Evolutionary conservation across 129 eudicot genomes (phyloP).

Genomic region (Flaveria sonorensis): DNA sequence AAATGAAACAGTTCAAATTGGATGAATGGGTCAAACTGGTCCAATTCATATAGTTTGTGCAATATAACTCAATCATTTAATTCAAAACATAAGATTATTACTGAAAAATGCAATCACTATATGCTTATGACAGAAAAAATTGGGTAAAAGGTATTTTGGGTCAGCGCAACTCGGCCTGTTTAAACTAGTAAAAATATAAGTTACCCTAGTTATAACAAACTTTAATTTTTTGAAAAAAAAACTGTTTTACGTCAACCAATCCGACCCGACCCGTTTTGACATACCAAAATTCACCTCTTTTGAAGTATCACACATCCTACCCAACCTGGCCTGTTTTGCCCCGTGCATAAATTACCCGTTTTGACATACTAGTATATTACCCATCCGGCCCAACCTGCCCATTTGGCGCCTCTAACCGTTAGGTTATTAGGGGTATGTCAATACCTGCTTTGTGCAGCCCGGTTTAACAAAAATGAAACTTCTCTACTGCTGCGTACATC

Average conservation of each 20-base stretch:
- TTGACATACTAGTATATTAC: background rate
- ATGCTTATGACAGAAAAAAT: background rate
- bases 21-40: background rate
- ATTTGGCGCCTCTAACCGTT: background rate
- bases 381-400: background rate
- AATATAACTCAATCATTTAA: background rate
- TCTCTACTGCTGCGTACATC: slow-evolving; percentile 87
- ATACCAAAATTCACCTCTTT: background rate
- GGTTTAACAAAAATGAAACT: slow-evolving; percentile 82
- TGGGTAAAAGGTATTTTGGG: background rate
- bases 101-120: background rate
- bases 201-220: background rate
- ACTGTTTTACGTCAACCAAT: background rate
- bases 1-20: background rate
- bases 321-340: background rate
- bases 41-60: background rate
- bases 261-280: background rate
- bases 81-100: background rate
- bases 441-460: slow-evolving; percentile 95
- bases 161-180: background rate
- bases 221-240: background rate
- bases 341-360: background rate
- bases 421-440: background rate
- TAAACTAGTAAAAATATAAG: background rate
- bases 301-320: background rate